Evolutionary conservation across 2,329 filamentous ascomycete genomes (phyloP), one percentile per base, ranked within the genome.

Genomic region (Aspergillus aculeatinus): DNA sequence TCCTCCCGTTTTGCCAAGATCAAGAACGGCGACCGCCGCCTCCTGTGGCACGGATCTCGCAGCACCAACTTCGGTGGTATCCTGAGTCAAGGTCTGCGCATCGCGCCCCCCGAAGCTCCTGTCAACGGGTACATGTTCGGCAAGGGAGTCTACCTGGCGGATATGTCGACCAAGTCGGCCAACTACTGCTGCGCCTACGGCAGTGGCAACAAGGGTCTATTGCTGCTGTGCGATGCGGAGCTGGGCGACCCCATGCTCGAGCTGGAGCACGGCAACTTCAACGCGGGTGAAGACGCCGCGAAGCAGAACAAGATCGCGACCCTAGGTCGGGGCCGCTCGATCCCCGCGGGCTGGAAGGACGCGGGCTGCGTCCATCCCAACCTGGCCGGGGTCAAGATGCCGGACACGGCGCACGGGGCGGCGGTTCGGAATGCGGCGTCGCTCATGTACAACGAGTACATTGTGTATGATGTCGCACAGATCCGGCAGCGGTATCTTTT

Each of bases 21-120:
- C 51, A 72, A 81, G 10, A 77, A 82, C n/a, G 84, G 83, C 51
- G 85, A 95, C 71, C 85, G 89, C 25, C 86, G 90, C 19, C 85
- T 96, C 1, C 82, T 96, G 2, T 96, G 92, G 92, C 92, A 96
- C 72, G 92, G 92, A 16, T 93, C 90, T 16, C 87, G 91, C 35
- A 84, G 83, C 33, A 95, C 90, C 55, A 96, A 96, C 73, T 96
- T 88, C 65, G 91, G 89, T 70, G 92, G 92, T 70, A 96, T 96
- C 60, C 84, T 96, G 48, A 89, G 87, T 59, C 91, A 96, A 74
- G 92, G 92, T 65, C 83, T 96, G 6, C 89, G 91, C n/a, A 96
- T 96, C 65, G 92, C 92, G 6, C 92, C 92, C 0, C 79, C 78
- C 1, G 79, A 96, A 74, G 92, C 92, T 0, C 92, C 91, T 0